Evolutionary conservation across 345 rosid species (phyloP).

Genomic region (Trapa bicornis): DNA sequence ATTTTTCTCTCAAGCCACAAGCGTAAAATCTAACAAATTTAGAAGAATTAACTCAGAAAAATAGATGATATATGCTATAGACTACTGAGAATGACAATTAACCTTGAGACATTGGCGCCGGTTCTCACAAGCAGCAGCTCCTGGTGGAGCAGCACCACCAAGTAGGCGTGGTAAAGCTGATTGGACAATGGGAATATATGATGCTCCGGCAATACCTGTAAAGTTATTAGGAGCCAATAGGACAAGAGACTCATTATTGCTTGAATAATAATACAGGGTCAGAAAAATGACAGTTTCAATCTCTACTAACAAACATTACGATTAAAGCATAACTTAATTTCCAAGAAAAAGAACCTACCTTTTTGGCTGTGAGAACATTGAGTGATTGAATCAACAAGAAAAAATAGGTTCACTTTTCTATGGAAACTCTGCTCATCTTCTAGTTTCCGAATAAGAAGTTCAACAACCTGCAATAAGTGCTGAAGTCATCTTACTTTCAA

Average conservation of each 20-base stretch:
- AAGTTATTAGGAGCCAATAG: constrained; percentile 2
- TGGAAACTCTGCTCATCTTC: constrained; percentile 73
- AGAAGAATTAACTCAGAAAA: constrained; percentile 3
- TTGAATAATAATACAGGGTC: not conserved
- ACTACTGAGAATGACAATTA: not conserved
- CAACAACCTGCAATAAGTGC: constrained; percentile 56
- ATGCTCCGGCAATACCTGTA: constrained; percentile 74
- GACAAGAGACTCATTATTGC: not conserved
- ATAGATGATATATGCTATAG: not conserved
- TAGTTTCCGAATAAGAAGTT: constrained; percentile 75
- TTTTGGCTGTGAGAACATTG: constrained; percentile 88
- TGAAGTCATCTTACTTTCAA: not conserved
- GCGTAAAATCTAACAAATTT: constrained; percentile 52
- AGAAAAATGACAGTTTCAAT: not conserved
- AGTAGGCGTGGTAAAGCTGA: constrained; percentile 89
- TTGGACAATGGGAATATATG: constrained; percentile 72
- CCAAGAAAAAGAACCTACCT: constrained; percentile 23
- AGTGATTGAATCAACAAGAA: constrained; percentile 91
- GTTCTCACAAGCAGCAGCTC: constrained; percentile 77
- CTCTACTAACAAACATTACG: not conserved
- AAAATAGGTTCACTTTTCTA: constrained; percentile 82
- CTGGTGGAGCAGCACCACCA: constrained; percentile 89
- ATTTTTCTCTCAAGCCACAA: constrained; percentile 89
- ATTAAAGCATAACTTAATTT: constrained; percentile 1
- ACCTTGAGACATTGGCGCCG: constrained; percentile 98